Evolutionary conservation across 768 basidiomycete genomes (phyloP), one percentile per base, ranked within the genome.

Genomic region (Boletus bicolor): DNA sequence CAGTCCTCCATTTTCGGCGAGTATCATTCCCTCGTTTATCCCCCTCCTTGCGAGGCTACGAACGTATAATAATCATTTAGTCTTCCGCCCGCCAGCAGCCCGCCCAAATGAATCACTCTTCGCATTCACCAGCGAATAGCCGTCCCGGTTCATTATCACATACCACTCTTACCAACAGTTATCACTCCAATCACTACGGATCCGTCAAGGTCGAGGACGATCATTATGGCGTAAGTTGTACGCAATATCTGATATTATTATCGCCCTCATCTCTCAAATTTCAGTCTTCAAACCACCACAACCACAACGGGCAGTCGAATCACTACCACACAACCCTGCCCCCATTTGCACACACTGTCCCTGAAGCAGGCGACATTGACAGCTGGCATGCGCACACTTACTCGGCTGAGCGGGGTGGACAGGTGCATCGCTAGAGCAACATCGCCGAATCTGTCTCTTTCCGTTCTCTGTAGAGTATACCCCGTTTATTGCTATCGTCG

Each of bases 1-100:
- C 28, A 89, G 84, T 61, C 85, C 86, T 54, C 86, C 87, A n/a
- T 90, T 89, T 78, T 91, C 89, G 86, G 89, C 82, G 84, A 89
- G 89, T 88, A 68, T 79, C 78, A 68, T 77, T 79, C 75, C 73
- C 72, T 75, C 61, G 4, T 55, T 63, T 61, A 66, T 64, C 62
- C 53, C 46, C 69, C 62, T 66, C 59, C 58, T 64, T 34, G 56
- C 58, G 64, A 60, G 66, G 56, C 66, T 62, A 70, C 74, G 80
- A 84, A 81, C 77, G 79, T 83, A 82, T 60, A 60, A 47, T 86
- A 74, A 84, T 78, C 63, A 64, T 61, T 32, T 53, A 17, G 67
- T 68, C 71, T 69, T 77, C 69, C 70, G 61, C 68, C 72, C 69
- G 74, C 70, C 72, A 77, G 75, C 76, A 87, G 85, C 86, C 86